Evolutionary conservation across 768 basidiomycete species (phyloP), one percentile per base, ranked within the genome.

Genomic region (Porphyrellus cyaneotinctus): DNA sequence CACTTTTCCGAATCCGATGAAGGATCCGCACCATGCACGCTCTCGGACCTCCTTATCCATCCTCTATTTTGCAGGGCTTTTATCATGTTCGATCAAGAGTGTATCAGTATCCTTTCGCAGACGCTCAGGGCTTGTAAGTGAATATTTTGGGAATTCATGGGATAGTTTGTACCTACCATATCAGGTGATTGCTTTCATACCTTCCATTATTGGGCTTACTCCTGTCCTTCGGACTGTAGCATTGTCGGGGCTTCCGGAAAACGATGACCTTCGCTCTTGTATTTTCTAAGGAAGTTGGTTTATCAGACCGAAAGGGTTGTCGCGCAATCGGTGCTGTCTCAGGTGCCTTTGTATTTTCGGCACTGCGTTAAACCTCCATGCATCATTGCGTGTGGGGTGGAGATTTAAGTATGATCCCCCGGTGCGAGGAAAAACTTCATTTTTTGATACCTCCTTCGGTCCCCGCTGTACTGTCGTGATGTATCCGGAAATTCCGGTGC

Each of bases 401-500:
- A 13, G 42, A 57, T 59, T 62, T 64, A 67, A 28, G 26, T 9
- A 28, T 28, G 26, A 38, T 28, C 31, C 42, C 30, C 35, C 12
- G 6, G 28, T 39, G 22, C 30, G 33, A 47, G 26, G 38, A 22
- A 20, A 48, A 15, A 32, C 22, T 41, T 23, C 30, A 47, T 24
- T n/a, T 47, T 43, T 56, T 38, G 48, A 63, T 65, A 54, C 42
- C 59, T 49, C 43, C 45, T 49, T 55, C 49, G n/a, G 35, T 56
- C 33, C 49, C 50, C 44, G 18, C 41, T 57, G 39, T 51, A 30
- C 54, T 26, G 15, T 50, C 41, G 36, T 28, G 17, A 70, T 69
- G 65, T 53, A 64, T 44, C 38, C 56, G 39, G 77, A 54, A 43
- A 49, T 79, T 39, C 65, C 73, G 37, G 69, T 65, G 23, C 51